These are phyloP conservation scores for Solanum pimpinellifolium DNA, from an alignment of 257 asterid genomes.

Conservation along the genomic window DNA sequence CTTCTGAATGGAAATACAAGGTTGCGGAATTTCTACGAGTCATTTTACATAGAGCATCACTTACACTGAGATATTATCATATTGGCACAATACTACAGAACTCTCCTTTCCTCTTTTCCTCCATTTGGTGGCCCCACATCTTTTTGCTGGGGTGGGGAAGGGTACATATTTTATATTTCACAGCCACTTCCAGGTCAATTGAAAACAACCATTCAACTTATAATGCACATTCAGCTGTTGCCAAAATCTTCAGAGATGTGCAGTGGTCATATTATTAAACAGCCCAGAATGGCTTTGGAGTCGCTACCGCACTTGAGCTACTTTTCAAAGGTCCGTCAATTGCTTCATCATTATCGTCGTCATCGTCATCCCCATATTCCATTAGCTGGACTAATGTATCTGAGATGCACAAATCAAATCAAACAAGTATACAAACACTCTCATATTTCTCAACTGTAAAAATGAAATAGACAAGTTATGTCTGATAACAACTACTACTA, in stretches of 20 bases:
- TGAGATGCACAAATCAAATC: constrained; percentile 2
- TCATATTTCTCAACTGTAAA: not conserved
- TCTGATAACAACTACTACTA: not conserved
- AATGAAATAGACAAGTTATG: not conserved
- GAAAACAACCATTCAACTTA: not conserved
- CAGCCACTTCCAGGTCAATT: not conserved
- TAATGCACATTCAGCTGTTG: not conserved
- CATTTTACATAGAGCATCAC: not conserved
- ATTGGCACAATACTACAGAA: not conserved
- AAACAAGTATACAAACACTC: not conserved
- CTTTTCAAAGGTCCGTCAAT: constrained; percentile 7
- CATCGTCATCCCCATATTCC: constrained; percentile 95
- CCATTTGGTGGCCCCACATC: not conserved
- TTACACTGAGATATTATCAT: not conserved
- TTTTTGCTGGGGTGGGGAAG: not conserved
- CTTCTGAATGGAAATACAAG: not conserved
- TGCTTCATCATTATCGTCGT: constrained; percentile 26
- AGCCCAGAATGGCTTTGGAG: constrained; percentile 76
- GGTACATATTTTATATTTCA: not conserved
- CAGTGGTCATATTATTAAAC: constrained; percentile 12
- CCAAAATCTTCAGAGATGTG: not conserved
- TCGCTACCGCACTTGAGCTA: constrained; percentile 14
- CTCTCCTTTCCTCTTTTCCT: not conserved
- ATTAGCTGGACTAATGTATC: constrained; percentile 76
- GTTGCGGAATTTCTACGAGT: not conserved